Evolutionary conservation across 768 basidiomycete species (phyloP).

Genomic region (Lentinula sp.): DNA sequence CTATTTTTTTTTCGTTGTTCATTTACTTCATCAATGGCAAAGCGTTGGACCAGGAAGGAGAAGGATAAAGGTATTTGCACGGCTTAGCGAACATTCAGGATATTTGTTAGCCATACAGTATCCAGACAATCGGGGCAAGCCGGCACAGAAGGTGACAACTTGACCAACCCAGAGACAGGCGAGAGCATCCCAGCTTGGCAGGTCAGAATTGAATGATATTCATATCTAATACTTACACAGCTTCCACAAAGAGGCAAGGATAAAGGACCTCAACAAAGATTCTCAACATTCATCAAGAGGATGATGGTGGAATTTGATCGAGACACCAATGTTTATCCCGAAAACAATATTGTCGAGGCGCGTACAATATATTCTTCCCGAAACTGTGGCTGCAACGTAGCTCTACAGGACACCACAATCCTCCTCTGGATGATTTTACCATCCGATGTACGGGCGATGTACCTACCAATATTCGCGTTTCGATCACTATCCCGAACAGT

Average conservation of each 20-base stretch:
- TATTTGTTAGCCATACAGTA: conserved; percentile 86
- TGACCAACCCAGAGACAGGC: conserved; percentile 68
- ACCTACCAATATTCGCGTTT: conserved; percentile 75
- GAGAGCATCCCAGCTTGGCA: conserved; percentile 89
- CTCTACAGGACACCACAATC: conserved; percentile 41
- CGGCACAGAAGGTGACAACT: conserved; percentile 36
- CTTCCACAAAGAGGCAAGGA: conserved; percentile 57
- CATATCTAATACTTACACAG: conserved; percentile 23
- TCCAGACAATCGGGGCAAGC: conserved; percentile 85
- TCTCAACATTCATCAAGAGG: conserved; percentile 79
- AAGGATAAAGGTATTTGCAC: too few relatives aligned
- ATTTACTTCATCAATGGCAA: too few relatives aligned
- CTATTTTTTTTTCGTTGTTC: too few relatives aligned
- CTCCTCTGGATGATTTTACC: conserved; percentile 81
- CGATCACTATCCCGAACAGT: conserved; percentile 84
- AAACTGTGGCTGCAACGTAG: background rate
- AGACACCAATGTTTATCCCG: conserved; percentile 73
- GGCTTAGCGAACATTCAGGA: conserved; percentile 71
- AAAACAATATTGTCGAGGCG: conserved; percentile 89
- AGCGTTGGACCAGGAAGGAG: too few relatives aligned
- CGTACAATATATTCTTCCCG: conserved; percentile 10
- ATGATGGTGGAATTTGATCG: conserved; percentile 86
- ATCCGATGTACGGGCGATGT: conserved; percentile 76
- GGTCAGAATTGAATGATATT: conserved; percentile 59
- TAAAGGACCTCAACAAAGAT: conserved; percentile 60